Evolutionary conservation across 139 green algal genomes (phyloP).

Genomic region (Chlorella sp.): DNA sequence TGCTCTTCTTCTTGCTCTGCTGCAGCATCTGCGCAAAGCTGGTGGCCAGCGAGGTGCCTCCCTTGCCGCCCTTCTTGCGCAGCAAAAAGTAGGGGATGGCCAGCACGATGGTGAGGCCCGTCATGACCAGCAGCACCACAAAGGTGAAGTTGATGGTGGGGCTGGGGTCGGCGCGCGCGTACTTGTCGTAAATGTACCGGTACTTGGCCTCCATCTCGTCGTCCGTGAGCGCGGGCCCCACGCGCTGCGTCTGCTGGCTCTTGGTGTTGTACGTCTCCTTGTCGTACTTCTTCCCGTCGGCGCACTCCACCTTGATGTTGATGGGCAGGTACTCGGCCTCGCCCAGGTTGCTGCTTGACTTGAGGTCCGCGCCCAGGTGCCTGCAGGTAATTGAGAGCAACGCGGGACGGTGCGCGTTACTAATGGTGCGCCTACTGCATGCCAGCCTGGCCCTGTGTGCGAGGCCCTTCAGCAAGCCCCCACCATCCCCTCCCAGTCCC

Average conservation of each 20-base stretch:
- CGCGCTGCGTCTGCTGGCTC: not conserved
- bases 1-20: slow-evolving; percentile 52
- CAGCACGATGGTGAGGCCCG: slow-evolving; percentile 44
- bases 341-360: slow-evolving; percentile 10
- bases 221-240: slow-evolving; percentile 31
- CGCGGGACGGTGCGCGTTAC: no score
- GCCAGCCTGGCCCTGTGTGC: no score
- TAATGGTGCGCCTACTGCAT: no score
- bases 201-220: slow-evolving; percentile 52
- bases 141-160: slow-evolving; percentile 52
- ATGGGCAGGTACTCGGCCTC: slow-evolving; percentile 41
- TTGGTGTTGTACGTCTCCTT: slow-evolving; percentile 6
- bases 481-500: not conserved
- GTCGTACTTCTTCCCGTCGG: slow-evolving; percentile 34
- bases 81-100: slow-evolving; percentile 55
- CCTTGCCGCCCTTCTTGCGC: slow-evolving; percentile 19
- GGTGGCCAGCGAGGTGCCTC: not conserved
- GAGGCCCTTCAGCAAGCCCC: no score
- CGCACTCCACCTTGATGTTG: slow-evolving; percentile 25
- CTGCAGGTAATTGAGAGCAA: no score
- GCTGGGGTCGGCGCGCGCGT: slow-evolving; percentile 35
- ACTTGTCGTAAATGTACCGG: slow-evolving; percentile 45
- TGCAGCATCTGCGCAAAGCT: slow-evolving; percentile 48
- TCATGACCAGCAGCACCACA: slow-evolving; percentile 50
- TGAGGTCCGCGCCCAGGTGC: slow-evolving; percentile 41